Conservation (phyloP, 2,329 filamentous ascomycete species). For the Cercospora sesami region DNA sequence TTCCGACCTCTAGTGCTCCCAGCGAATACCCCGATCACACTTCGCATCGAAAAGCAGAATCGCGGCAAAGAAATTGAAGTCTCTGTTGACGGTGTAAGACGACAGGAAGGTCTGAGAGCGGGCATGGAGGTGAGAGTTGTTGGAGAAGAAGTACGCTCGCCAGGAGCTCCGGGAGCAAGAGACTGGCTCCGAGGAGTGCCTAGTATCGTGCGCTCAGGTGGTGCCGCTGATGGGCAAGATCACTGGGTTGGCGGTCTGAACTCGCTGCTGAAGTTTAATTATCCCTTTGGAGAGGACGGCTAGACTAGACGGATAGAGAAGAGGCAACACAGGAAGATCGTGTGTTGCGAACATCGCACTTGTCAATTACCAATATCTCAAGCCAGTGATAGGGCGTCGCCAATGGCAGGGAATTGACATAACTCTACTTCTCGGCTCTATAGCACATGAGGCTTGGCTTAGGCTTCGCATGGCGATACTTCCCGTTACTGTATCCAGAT, state of each 20-base stretch:
- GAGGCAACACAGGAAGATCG: neutral
- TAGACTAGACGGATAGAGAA: neutral
- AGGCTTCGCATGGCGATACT: neutral
- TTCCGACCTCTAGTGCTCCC: constrained; percentile 91
- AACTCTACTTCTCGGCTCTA: neutral
- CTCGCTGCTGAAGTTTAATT: constrained; percentile 92
- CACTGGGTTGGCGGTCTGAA: constrained; percentile 97
- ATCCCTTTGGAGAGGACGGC: constrained; percentile 77
- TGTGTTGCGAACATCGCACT: neutral
- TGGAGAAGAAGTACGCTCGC: constrained; percentile 70
- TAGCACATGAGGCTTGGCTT: neutral
- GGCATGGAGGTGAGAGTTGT: constrained; percentile 79
- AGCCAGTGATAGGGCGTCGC: neutral
- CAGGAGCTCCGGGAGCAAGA: constrained; percentile 32
- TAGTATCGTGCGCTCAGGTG: constrained; percentile 71
- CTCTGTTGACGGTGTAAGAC: constrained; percentile 51
- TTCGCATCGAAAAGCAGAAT: constrained; percentile 70
- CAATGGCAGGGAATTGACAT: neutral
- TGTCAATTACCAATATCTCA: neutral
- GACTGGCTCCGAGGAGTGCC: constrained; percentile 79
- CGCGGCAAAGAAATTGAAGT: constrained; percentile 53
- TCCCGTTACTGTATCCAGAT: neutral
- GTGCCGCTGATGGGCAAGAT: constrained; percentile 64
- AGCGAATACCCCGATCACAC: constrained; percentile 76
- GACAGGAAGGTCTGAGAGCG: constrained; percentile 45